phyloP scores from a whole-genome alignment of 768 basidiomycete species.

The Mycena amicta region DNA sequence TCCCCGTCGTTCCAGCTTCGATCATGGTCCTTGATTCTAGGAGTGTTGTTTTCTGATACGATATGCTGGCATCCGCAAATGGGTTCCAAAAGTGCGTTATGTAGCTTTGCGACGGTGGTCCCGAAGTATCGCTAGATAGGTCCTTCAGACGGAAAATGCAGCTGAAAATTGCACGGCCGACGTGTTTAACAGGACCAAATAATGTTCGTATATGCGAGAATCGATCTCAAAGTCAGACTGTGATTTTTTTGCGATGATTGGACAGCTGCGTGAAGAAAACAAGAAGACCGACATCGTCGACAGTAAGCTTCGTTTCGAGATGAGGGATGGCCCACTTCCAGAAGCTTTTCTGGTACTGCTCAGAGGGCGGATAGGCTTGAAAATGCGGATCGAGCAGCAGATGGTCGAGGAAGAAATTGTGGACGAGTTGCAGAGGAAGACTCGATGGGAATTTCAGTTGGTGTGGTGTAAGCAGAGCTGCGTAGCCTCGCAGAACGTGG shows the following conservation, averaged over 20 bases:
- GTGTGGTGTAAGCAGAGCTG: constrained; percentile 50
- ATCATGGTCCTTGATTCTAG: constrained; percentile 75
- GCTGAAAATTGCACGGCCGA: constrained; percentile 22
- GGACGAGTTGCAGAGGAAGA: constrained; percentile 41
- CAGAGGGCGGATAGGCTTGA: constrained; percentile 60
- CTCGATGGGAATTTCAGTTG: constrained; percentile 43
- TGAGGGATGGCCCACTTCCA: constrained; percentile 72
- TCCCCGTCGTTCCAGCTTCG: constrained; percentile 76
- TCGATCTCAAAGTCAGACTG: constrained; percentile 54
- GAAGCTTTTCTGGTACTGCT: constrained; percentile 61
- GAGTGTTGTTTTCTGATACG: constrained; percentile 54
- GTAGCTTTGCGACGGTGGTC: constrained; percentile 57
- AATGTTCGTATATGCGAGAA: constrained; percentile 63
- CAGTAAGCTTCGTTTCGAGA: constrained; percentile 52
- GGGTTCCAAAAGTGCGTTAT: constrained; percentile 66
- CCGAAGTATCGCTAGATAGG: constrained; percentile 23
- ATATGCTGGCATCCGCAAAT: neutral
- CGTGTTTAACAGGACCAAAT: constrained; percentile 49
- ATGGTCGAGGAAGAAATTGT: constrained; percentile 55
- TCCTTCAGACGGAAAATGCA: constrained; percentile 2
- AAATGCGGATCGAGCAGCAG: constrained; percentile 60
- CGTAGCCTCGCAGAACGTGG: constrained; percentile 52
- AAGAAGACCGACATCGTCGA: constrained; percentile 42
- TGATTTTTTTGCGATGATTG: neutral
- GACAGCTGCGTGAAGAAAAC: neutral